Base-by-base conservation (phyloP, 345 rosid genomes). In the Boechera retrofracta region DNA sequence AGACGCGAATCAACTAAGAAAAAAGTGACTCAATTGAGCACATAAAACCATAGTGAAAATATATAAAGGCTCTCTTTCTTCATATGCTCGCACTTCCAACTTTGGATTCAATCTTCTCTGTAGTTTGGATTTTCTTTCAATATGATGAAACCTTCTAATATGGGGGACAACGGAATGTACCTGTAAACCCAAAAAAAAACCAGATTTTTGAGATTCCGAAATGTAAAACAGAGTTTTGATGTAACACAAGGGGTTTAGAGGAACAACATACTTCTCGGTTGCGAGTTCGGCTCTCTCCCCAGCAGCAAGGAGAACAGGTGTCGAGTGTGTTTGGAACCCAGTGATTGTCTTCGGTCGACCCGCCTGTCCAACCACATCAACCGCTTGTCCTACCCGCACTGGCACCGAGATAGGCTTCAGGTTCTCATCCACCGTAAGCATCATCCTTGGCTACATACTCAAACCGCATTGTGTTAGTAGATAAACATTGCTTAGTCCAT, bases 221-320 rank as follows among this genome's bases (percentile, higher is more conserved):
- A 38, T 13, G 48, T 47, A 44, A 11, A 54, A 74, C 66, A 65
- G n/a, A 56, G 32, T 38, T 55, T 65, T 7, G 0, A 29, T 3
- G 26, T 8, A 69, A 69, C 28, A 4, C 15, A 49, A 26, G 41
- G 6, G 48, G 13, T 31, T 67, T 47, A 0, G 70, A 54, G 64
- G 54, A 32, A 57, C 58, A 64, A 56, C 87, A 75, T 79, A 95
- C 99, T 92, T 95, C 73, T 95, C 99, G 0, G 98, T 92, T 2
- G 99, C 99, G 64, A 95, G 82, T 52, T 95, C 98, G 5, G 99
- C 98, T 74, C 97, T 86, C 69, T 95, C 98, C 10, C 99, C 96
- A 29, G 93, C 96, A 67, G 99, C 97, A 11, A 95, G 84, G 69
- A 95, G 98, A 67, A 95, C 96, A 0, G 96, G 99, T 12, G 99